Base-by-base conservation (phyloP, 2,329 filamentous ascomycete genomes). In the Colletotrichum cereale region DNA sequence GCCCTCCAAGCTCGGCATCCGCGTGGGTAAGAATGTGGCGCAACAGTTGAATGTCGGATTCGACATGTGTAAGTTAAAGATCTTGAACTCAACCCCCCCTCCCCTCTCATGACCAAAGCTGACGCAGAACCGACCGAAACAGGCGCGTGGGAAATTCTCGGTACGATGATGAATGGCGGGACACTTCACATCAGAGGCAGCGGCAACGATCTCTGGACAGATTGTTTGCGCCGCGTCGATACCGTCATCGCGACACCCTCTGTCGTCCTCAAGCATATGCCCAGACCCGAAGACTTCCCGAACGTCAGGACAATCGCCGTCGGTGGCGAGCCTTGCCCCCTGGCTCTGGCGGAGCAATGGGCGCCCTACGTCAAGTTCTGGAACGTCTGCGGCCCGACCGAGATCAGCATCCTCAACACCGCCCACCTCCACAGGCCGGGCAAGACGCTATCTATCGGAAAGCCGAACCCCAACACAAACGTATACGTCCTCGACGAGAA, bases 61-160 rank as follows among this genome's bases (percentile, higher is more conserved):
- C 73, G 88, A 90, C 73, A 90, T 90, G 87, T 86, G 88, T 89
- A 81, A 75, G 86, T 79, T 47, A 18, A 64, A 65, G 71, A 70
- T 57, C 64, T 61, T 24, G 8, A 42, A 26, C 66, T 62, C 50
- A 53, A 63, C 24, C 3, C 26, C 8, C n/a, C n/a, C n/a, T n/a
- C n/a, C n/a, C n/a, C n/a, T n/a, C n/a, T 6, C 24, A 2, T 14
- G 34, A n/a, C 34, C 67, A 61, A 34, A 66, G n/a, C 4, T 71
- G 38, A 71, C 57, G 24, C n/a, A n/a, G n/a, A 24, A 48, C 31
- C 18, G 24, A 29, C n/a, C 16, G 24, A 8, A 56, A 58, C 66
- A 89, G 88, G 86, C 29, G 87, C 88, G 16, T 90, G 88, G 88
- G 88, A 90, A 73, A 86, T 90, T n/a, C 82, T 90, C 11, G 84